A percentile compares a stretch with the other conserved stretches of the same genome.
These are phyloP conservation scores for Phytophthora idaei DNA, from an alignment of 352 stramenopile species.

Conservation along the genomic window DNA sequence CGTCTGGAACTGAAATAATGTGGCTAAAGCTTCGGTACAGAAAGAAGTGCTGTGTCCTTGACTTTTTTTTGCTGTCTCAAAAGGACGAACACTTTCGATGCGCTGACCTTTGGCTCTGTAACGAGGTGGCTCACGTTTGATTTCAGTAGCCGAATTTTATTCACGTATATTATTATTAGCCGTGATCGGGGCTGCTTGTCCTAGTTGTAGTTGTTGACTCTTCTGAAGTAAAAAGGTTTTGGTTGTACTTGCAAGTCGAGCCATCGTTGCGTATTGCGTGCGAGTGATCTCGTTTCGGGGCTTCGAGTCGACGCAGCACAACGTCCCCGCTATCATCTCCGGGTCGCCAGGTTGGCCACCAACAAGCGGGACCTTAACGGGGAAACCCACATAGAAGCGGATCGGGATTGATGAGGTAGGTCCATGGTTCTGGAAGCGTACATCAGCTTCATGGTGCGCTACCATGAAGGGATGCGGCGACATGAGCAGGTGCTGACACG, in stretches of 20 bases:
- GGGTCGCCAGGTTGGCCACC: background rate
- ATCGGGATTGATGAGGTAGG: slow-evolving; percentile 32
- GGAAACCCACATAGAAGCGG: slow-evolving; percentile 73
- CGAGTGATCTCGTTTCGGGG: slow-evolving; percentile 34
- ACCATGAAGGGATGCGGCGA: slow-evolving; percentile 49
- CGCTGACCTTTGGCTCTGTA: too few relatives aligned
- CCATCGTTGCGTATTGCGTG: slow-evolving; percentile 43
- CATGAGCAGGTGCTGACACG: slow-evolving; percentile 67
- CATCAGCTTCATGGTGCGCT: slow-evolving; percentile 60
- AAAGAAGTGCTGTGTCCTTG: too few relatives aligned
- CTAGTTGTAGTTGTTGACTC: slow-evolving; percentile 8
- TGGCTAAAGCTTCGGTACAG: too few relatives aligned
- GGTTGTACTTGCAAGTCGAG: slow-evolving; percentile 13
- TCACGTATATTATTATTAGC: too few relatives aligned
- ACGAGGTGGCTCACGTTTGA: too few relatives aligned
- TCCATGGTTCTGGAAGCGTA: slow-evolving; percentile 49
- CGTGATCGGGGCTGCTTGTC: background rate
- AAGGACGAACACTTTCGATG: too few relatives aligned
- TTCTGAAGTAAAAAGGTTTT: slow-evolving; percentile 28
- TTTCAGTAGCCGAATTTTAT: too few relatives aligned
- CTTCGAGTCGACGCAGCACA: slow-evolving; percentile 43
- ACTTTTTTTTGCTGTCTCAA: too few relatives aligned
- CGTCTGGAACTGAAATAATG: too few relatives aligned
- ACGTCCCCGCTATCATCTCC: slow-evolving; percentile 26
- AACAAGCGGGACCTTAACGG: slow-evolving; percentile 33